Conservation (phyloP, 2,329 filamentous ascomycete genomes). For the Phaeosphaeriaceae sp. region DNA sequence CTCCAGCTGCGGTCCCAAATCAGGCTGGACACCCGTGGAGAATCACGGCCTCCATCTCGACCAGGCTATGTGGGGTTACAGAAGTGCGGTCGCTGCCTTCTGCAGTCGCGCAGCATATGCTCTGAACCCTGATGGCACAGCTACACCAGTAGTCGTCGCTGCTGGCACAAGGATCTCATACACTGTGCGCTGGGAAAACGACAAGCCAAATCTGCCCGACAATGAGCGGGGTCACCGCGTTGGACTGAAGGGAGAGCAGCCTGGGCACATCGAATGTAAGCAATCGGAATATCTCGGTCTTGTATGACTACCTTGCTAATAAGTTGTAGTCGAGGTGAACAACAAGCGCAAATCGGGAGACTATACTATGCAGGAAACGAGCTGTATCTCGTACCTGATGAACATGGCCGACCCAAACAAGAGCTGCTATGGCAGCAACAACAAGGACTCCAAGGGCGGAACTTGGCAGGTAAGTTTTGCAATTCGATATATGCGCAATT, state of each 20-base stretch:
- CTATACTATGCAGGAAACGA: neutral
- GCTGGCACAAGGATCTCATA: neutral
- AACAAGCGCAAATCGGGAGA: neutral
- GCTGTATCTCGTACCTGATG: neutral
- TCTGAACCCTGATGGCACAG: neutral
- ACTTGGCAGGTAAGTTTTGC: constrained; percentile 1
- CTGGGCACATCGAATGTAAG: neutral
- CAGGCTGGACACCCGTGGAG: neutral
- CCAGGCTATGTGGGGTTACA: neutral
- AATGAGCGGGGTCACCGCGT: neutral
- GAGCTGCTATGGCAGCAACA: neutral
- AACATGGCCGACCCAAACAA: neutral
- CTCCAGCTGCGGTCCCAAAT: neutral
- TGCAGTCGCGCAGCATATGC: neutral
- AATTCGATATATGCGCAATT: neutral
- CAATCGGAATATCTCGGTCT: neutral
- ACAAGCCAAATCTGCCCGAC: neutral
- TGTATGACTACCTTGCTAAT: neutral
- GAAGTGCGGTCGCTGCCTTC: neutral
- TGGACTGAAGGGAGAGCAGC: neutral
- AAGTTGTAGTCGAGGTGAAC: neutral
- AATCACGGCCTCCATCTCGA: neutral
- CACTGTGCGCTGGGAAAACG: neutral
- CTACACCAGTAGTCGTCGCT: neutral
- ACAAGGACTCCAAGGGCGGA: neutral